Evolutionary conservation across 163 green algal species (phyloP).

Genomic region (Coccomyxa subellipsoidea): DNA sequence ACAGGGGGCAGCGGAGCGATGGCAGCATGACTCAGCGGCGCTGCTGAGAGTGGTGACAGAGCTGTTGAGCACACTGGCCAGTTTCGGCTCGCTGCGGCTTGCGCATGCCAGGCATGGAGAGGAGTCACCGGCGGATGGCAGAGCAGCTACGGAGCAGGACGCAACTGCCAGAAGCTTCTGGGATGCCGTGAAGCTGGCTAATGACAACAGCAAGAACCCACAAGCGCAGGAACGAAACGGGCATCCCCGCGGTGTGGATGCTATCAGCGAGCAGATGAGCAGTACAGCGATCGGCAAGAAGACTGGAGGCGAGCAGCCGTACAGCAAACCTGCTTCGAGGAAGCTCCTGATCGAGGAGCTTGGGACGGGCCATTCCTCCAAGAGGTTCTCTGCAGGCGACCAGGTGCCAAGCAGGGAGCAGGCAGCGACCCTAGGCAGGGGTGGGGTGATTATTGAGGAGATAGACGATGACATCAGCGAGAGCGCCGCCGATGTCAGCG

Average conservation of each 20-base stretch:
- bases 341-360: background rate
- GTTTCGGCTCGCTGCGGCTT: background rate
- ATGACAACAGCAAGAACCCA: background rate
- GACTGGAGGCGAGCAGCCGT: background rate
- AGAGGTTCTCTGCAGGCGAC: background rate
- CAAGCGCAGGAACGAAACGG: background rate
- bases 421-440: background rate
- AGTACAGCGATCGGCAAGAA: background rate
- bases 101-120: background rate
- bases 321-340: background rate
- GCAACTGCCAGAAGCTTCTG: background rate
- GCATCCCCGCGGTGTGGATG: too few relatives aligned
- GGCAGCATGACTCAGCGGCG: background rate
- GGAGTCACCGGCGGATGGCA: background rate
- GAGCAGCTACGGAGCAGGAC: background rate
- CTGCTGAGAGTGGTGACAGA: background rate
- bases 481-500: background rate
- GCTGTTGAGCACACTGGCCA: background rate
- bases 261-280: background rate
- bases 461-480: background rate
- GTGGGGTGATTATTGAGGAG: constrained; percentile 1
- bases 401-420: background rate
- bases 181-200: background rate
- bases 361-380: background rate
- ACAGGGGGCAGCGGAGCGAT: background rate